Evolutionary conservation across 1,139 yeast genomes (phyloP), one percentile per base, ranked within the genome.

Genomic region (Zygosaccharomyces sapae): DNA sequence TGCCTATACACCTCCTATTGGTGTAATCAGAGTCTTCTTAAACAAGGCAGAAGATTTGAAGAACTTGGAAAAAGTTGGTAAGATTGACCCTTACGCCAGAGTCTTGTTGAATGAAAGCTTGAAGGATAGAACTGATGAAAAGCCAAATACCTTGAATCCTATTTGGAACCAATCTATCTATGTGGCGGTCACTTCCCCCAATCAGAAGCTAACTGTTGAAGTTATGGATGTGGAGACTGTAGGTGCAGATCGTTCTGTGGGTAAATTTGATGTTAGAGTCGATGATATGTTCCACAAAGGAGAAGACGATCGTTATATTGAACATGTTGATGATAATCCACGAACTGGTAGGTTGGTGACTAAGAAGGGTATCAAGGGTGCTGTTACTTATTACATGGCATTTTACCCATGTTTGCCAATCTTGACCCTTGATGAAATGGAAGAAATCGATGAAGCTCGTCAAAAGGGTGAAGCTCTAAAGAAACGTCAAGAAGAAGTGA

Each of bases 1-100:
- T 57, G 90, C 89, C 42, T 90, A 88, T 70, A 80, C 88, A 25
- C 90, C 90, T 51, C 98, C 98, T 45, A 83, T 90, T 63, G 98
- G 98, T 62, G 94, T 85, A 34, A 75, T 90, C 10, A 81, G 97
- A 62, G 74, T 92, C 46, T 77, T 81, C 56, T 67, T 92, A 52
- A 79, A 79, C 57, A 77, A 76, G 53, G 97, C 94, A 38, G 77
- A 75, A 49, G 83, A 81, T 51, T 76, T 92, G 61, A 79, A 86
- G 52, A 92, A 92, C 67, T 75, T 89, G 68, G 97, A 90, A 66
- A 83, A 80, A 48, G 76, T 92, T 51, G 97, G 97, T 50, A 86
- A 82, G 61, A 81, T 89, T 63, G 97, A 92, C 68, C 98, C 99
- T 37, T 92, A 92, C 63, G 80, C 82, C 13, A 81, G 96, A 61